Evolutionary conservation across 345 rosid genomes (phyloP), one percentile per base, ranked within the genome.

Genomic region (Bruguiera sexangula): DNA sequence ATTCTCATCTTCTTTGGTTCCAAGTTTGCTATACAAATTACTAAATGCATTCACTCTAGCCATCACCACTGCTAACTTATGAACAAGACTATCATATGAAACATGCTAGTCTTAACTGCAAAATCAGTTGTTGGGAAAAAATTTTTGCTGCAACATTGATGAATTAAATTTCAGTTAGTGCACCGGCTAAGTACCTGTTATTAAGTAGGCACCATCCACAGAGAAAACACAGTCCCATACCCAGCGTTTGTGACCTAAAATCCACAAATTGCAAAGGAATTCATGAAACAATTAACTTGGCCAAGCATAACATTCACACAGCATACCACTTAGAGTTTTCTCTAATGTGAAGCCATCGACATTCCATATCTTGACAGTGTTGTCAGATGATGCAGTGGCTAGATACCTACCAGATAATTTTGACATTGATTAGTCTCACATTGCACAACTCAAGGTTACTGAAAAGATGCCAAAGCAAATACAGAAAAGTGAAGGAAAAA

Each of bases 191-290:
- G 22, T 72, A 91, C 97, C 96, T 81, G 99, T 92, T 56, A 95
- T 89, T 60, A 92, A 89, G 82, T 85, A 95, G 62, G 97, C 98
- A 66, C 98, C 99, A 70, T 95, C 99, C 19, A 92, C 99, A 4
- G 98, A 95, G 83, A 95, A 95, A 80, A 92, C 97, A 36, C 97
- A 92, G 79, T 95, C 98, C 99, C 98, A 92, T 0, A 95, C 97
- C 98, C 99, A 95, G 62, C 96, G 92, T 57, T 82, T 85, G 73
- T 95, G 99, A 76, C 99, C 99, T 91, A 80, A 73, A 21, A 48
- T 51, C 10, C 19, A 36, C 69, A 65, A 29, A 65, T 48, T 50
- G 13, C 27, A 34, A 10, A 21, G 6, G 10, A 15, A 10, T 56
- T 56, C 2, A 27, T 15, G 2, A 11, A 39, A 43, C 50, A 43